Conservation (phyloP, 2,329 filamentous ascomycete genomes). For the Neofusicoccum parvum region DNA sequence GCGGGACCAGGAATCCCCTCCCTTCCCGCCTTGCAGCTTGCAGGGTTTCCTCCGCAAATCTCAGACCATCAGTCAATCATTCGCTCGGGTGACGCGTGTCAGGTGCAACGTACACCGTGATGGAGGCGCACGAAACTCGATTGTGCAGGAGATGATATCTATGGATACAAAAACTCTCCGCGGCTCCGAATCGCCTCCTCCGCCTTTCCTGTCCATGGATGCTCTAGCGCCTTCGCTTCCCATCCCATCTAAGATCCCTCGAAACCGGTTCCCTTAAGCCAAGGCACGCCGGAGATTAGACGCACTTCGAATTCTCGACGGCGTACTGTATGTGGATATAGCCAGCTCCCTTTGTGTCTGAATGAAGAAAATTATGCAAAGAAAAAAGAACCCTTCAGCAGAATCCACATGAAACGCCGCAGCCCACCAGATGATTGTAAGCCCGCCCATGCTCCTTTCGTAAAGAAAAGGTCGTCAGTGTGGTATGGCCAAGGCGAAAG, state of each 20-base stretch:
- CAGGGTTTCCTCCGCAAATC: slow-evolving; percentile 15
- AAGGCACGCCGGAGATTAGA: slow-evolving; percentile 18
- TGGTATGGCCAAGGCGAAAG: slow-evolving; percentile 5
- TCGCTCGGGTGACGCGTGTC: not conserved
- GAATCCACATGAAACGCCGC: slow-evolving; percentile 14
- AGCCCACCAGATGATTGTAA: slow-evolving; percentile 14
- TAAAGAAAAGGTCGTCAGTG: slow-evolving; percentile 19
- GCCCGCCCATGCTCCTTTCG: slow-evolving; percentile 21
- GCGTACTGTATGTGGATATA: slow-evolving; percentile 19
- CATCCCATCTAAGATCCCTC: slow-evolving; percentile 7
- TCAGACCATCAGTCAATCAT: slow-evolving; percentile 11
- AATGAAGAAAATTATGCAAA: slow-evolving; percentile 16
- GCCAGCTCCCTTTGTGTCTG: slow-evolving; percentile 17
- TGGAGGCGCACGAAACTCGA: slow-evolving; percentile 14
- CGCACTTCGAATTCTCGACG: slow-evolving; percentile 17
- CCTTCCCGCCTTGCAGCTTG: slow-evolving; percentile 1
- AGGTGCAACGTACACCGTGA: not conserved
- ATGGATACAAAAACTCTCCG: slow-evolving; percentile 14
- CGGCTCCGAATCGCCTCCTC: slow-evolving; percentile 5
- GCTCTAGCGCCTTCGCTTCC: slow-evolving; percentile 16
- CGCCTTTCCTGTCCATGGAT: slow-evolving; percentile 7
- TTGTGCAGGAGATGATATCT: slow-evolving; percentile 16
- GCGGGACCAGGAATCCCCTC: not conserved
- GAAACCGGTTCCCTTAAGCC: slow-evolving; percentile 13
- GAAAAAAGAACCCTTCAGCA: slow-evolving; percentile 1